Conservation (phyloP, 116 monocot genomes). For the Iris pallida region DNA sequence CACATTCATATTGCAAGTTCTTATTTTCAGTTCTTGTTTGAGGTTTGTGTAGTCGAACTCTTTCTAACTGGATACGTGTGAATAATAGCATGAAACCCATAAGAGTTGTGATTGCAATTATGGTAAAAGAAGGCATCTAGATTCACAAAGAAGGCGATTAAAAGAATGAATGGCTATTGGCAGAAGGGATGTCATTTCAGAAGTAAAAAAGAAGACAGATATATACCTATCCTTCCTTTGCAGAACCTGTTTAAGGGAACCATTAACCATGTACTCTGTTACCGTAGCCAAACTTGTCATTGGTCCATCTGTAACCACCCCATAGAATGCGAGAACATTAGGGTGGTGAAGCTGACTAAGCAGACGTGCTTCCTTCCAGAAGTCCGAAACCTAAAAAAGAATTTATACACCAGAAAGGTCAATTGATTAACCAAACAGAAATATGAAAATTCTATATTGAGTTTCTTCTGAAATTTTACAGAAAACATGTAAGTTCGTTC, state of each 20-base stretch:
- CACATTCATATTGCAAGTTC: too few species aligned
- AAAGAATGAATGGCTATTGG: slow-evolving; percentile 3
- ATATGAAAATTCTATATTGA: background rate
- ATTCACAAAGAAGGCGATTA: slow-evolving; percentile 8
- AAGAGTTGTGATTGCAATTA: too few species aligned
- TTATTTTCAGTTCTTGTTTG: too few species aligned
- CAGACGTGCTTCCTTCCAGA: slow-evolving; percentile 32
- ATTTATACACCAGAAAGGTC: background rate
- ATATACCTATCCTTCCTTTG: slow-evolving; percentile 24
- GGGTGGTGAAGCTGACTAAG: slow-evolving; percentile 34
- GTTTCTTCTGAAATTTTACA: too few species aligned
- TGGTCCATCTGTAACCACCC: slow-evolving; percentile 31
- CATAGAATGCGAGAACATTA: slow-evolving; percentile 35
- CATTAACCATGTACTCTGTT: slow-evolving; percentile 37
- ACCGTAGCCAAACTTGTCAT: slow-evolving; percentile 23
- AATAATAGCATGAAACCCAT: too few species aligned
- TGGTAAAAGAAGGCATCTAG: too few species aligned
- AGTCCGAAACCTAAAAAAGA: slow-evolving; percentile 17
- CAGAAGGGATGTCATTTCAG: slow-evolving; percentile 1
- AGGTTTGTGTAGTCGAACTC: too few species aligned
- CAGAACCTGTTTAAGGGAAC: slow-evolving; percentile 33
- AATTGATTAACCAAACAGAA: background rate
- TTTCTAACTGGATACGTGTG: too few species aligned
- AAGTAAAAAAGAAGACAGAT: background rate
- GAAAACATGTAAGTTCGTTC: too few species aligned